Evolutionary conservation across 371 early-diverging fungal species (phyloP).

Genomic region (Nematocida parisii): DNA sequence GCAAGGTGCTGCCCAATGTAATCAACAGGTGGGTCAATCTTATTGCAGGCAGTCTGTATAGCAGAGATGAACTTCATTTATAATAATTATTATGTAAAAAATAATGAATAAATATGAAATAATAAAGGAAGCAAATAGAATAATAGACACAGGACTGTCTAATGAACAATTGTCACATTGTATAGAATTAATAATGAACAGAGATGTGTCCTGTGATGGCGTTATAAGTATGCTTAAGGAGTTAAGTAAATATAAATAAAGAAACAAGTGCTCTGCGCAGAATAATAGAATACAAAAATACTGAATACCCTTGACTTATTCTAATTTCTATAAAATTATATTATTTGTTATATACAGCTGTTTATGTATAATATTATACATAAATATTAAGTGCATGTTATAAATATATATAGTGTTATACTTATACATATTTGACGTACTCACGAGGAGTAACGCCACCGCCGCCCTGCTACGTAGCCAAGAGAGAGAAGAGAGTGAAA

Average conservation of each 20-base stretch:
- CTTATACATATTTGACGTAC: too few species aligned
- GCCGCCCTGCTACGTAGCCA: too few species aligned
- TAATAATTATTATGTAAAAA: not conserved
- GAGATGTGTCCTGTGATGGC: constrained; percentile 37
- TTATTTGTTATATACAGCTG: too few species aligned
- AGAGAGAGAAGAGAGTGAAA: too few species aligned
- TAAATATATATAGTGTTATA: too few species aligned
- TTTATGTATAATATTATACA: too few species aligned
- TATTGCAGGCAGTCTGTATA: constrained; percentile 31
- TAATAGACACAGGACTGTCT: constrained; percentile 37
- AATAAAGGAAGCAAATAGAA: constrained; percentile 2
- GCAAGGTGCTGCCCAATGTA: constrained; percentile 68
- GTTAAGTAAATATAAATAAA: constrained; percentile 6
- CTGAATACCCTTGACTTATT: too few species aligned
- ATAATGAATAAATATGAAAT: constrained; percentile 12
- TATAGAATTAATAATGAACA: not conserved
- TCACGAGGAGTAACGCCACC: too few species aligned
- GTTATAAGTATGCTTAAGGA: constrained; percentile 33
- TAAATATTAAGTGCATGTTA: too few species aligned
- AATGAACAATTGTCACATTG: not conserved
- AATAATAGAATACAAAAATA: too few species aligned
- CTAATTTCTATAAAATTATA: too few species aligned
- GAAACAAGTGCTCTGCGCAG: not conserved
- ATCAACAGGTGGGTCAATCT: constrained; percentile 66
- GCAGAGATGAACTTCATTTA: not conserved